Evolutionary conservation across 495 filamentous ascomycete species (phyloP), one percentile per base, ranked within the genome.

Genomic region (Aspergillus conjunctus): DNA sequence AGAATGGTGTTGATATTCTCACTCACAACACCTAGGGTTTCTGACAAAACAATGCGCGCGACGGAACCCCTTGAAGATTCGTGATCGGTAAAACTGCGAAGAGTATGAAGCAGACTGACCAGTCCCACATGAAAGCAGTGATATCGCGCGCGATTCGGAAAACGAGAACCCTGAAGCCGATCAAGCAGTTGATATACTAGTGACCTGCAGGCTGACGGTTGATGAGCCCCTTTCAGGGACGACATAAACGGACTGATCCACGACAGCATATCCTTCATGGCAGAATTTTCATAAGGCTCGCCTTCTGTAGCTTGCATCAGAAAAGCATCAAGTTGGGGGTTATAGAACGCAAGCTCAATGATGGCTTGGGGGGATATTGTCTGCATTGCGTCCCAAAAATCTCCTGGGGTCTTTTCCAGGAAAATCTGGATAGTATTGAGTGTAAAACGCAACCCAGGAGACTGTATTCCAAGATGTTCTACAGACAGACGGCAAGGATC

Each of bases 331-430:
- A 91, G 88, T 34, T 86, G 84, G 17, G 85, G 83, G 63, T 87
- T 91, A 53, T 83, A 83, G 68, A 93, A 88, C 49, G 94, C 84
- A 53, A 88, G 84, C 61, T 95, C 90, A 50, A 89, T 83, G 43
- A 96, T 79, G 30, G 85, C 79, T 32, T 86, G 84, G 7, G 91
- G 87, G 2, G 88, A 88, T 48, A 92, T 89, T 15, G 88, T 81
- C 32, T 89, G 88, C 77, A 91, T 89, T 1, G 91, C 89, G 62
- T 88, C 87, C 92, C 92, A 96, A 65, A 96, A 95, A 57, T 89
- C 88, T 45, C 80, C 82, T 0, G 90, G 82, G 0, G 90, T 88
- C 58, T 89, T 89, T 57, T 86, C 83, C 45, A 97, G 74, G 14
- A 96, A 78, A 10, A 71, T 78, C 31, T 81, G 80, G 51, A 94